Evolutionary conservation across 2,329 filamentous ascomycete genomes (phyloP).

Genomic region (Pseudocercospora pini-densiflorae): DNA sequence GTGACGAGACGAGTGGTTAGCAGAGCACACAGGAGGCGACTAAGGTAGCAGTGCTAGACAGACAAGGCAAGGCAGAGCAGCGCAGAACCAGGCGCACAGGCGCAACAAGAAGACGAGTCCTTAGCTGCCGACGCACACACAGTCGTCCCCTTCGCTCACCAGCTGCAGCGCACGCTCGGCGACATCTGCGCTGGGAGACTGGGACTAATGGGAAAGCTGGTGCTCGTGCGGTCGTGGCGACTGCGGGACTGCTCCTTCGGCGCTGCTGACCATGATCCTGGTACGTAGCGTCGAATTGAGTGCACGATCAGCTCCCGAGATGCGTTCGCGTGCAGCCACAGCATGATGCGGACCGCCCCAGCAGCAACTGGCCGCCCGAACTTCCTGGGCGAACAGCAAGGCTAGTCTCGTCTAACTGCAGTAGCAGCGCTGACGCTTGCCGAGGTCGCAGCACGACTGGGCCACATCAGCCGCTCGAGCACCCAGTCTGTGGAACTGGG

Average conservation of each 20-base stretch:
- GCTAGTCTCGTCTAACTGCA: conserved; percentile 9
- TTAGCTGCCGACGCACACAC: conserved; percentile 2
- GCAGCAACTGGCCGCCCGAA: conserved; percentile 6
- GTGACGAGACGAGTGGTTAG: conserved; percentile 10
- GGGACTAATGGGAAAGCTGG: not conserved
- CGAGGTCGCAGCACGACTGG: conserved; percentile 9
- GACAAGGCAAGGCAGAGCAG: not conserved
- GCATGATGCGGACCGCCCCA: conserved; percentile 11
- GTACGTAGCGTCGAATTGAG: conserved; percentile 6
- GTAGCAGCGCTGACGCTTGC: conserved; percentile 1
- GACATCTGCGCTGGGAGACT: not conserved
- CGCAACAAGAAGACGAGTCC: not conserved
- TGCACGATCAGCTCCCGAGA: conserved; percentile 9
- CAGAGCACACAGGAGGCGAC: conserved; percentile 4
- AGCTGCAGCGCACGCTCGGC: conserved; percentile 1
- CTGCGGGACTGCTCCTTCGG: conserved; percentile 10
- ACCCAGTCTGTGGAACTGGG: conserved; percentile 7
- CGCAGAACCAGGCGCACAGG: not conserved
- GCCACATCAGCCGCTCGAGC: conserved; percentile 9
- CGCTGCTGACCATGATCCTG: conserved; percentile 9
- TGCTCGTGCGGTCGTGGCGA: conserved; percentile 6
- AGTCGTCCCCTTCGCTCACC: not conserved
- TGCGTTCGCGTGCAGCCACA: conserved; percentile 8
- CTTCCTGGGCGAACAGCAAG: not conserved
- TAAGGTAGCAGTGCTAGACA: not conserved